Evolutionary conservation across 495 filamentous ascomycete species (phyloP), one percentile per base, ranked within the genome.

Genomic region (Xylaria intraflava): DNA sequence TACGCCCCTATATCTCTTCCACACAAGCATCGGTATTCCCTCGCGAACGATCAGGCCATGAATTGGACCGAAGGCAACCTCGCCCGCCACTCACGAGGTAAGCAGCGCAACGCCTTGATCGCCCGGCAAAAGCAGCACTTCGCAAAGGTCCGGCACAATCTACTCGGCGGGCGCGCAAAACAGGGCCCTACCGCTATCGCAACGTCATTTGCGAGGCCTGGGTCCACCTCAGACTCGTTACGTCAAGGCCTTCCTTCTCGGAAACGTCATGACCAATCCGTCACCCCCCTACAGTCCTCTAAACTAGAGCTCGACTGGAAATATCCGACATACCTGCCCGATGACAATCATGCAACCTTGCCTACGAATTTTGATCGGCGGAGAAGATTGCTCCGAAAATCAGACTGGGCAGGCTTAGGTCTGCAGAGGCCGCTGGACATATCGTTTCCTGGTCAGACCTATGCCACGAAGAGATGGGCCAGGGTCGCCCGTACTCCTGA

Each of bases 41-140:
- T 22, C 39, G 51, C 4, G 11, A 40, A 42, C 11, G 1, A 53
- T n/a, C 27, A 74, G 10, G 55, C 14, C 27, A 76, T 76, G 73
- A 76, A 76, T 55, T 76, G 72, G 72, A 74, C 69, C 17, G 73
- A 72, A 55, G 68, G 68, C 30, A 70, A 60, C 9, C 62, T 74
- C n/a, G 59, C 71, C 20, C 71, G 68, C 49, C 56, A 65, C 55
- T 64, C 60, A 12, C 69, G 64, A 19, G 60, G 64, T 9, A 58
- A 54, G 17, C 51, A 68, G 48, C 64, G 65, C 17, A 72, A 70
- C 39, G 59, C 63, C 1, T 60, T 72, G 39, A 47, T 65, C 20
- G 59, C 62, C 22, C 65, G 65, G 6, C 72, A 74, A 35, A 72
- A 68, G 48, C 61, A 73, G 12, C 68, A 72, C 53, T 73, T 74